These are phyloP conservation scores for Pythium sukuiense DNA, from an alignment of 352 stramenopile species.

Conservation along the genomic window DNA sequence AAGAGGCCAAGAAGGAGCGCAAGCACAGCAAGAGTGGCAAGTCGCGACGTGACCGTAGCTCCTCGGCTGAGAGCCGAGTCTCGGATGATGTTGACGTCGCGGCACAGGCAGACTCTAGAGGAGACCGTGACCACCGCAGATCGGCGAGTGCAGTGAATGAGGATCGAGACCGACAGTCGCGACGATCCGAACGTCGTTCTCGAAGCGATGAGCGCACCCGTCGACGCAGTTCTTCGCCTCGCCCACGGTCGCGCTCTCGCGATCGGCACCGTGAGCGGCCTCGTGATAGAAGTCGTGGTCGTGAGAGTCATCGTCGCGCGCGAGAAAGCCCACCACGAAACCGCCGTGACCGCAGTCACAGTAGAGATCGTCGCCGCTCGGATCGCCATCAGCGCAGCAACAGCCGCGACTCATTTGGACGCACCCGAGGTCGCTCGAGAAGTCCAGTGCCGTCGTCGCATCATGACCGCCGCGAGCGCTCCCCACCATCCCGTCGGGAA, in stretches of 20 bases:
- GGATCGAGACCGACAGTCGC: not conserved
- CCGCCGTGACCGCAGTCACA: not conserved
- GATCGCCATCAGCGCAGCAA: not conserved
- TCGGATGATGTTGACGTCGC: slow-evolving; percentile 11
- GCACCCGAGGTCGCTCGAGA: not conserved
- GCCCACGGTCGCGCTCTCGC: slow-evolving; percentile 1
- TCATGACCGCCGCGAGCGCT: not conserved
- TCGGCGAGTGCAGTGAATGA: not conserved
- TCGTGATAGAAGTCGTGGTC: not conserved
- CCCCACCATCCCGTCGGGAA: not conserved
- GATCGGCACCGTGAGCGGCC: not conserved
- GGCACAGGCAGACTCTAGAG: slow-evolving; percentile 3
- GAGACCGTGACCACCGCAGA: slow-evolving; percentile 13
- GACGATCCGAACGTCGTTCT: not conserved
- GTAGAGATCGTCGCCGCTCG: not conserved
- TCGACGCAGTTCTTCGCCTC: not conserved
- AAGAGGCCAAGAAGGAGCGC: slow-evolving; percentile 56
- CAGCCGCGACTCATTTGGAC: slow-evolving; percentile 4
- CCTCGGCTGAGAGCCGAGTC: slow-evolving; percentile 19
- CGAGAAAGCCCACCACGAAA: not conserved
- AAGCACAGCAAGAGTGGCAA: slow-evolving; percentile 51
- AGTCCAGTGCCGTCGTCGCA: not conserved
- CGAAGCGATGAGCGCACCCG: not conserved
- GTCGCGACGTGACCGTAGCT: slow-evolving; percentile 32
- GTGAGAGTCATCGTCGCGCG: not conserved